These are phyloP conservation scores for Theileria sp. DNA, from an alignment of 169 alveolate species.

Conservation along the genomic window DNA sequence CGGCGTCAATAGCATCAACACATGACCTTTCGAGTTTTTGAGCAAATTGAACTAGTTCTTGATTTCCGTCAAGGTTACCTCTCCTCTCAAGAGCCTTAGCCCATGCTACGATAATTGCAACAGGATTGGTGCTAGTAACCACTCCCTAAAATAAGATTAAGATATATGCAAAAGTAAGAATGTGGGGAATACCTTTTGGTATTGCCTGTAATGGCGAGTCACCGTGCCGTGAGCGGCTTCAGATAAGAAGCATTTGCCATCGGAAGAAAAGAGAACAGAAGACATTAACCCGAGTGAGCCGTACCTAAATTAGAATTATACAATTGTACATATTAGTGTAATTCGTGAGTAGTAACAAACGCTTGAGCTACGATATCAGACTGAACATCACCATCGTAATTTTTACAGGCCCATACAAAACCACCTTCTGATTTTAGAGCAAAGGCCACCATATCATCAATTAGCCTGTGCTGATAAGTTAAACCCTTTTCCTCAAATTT, in stretches of 20 bases:
- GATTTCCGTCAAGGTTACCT: slow-evolving; percentile 87
- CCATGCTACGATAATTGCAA: slow-evolving; percentile 95
- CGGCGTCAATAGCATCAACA: slow-evolving; percentile 86
- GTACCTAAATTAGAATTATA: slow-evolving; percentile 37
- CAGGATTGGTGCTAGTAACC: slow-evolving; percentile 92
- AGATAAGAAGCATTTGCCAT: slow-evolving; percentile 87
- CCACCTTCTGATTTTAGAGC: slow-evolving; percentile 92
- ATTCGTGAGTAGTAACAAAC: slow-evolving; percentile 44
- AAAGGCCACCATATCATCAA: slow-evolving; percentile 96
- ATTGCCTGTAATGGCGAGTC: slow-evolving; percentile 89
- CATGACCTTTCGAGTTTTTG: slow-evolving; percentile 85
- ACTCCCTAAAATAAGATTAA: slow-evolving; percentile 77
- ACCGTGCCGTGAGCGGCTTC: slow-evolving; percentile 98
- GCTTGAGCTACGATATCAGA: slow-evolving; percentile 93
- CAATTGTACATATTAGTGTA: background rate
- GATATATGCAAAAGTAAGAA: background rate
- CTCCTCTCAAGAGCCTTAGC: slow-evolving; percentile 86
- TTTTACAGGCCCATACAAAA: slow-evolving; percentile 97
- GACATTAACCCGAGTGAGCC: slow-evolving; percentile 95
- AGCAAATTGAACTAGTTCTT: slow-evolving; percentile 75
- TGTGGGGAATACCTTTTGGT: slow-evolving; percentile 55
- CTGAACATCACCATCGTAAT: slow-evolving; percentile 96
- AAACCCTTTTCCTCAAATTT: slow-evolving; percentile 83
- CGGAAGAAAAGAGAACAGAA: slow-evolving; percentile 90
- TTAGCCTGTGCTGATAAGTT: slow-evolving; percentile 91